phyloP scores from a whole-genome alignment of 164 flowering plant species.

The Protea cynaroides region DNA sequence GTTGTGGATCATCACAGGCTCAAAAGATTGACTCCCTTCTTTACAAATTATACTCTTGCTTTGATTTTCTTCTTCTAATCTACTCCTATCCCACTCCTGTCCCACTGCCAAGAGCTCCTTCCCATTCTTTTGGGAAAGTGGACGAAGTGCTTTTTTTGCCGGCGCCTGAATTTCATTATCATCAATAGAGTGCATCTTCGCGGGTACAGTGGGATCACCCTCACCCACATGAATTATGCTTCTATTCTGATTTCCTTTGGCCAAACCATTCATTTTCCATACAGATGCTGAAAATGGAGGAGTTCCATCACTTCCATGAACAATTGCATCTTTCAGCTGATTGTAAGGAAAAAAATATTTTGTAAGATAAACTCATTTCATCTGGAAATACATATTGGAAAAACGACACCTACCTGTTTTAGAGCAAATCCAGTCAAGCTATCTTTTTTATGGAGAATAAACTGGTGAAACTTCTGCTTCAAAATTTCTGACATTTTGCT shows the following conservation, averaged over 20 bases:
- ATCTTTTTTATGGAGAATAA: slow-evolving; percentile 46
- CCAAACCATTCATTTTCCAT: slow-evolving; percentile 33
- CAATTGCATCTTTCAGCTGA: slow-evolving; percentile 56
- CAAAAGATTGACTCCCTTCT: background rate
- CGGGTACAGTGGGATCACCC: slow-evolving; percentile 8
- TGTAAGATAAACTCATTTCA: background rate
- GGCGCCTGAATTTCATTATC: slow-evolving; percentile 8
- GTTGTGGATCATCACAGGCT: background rate
- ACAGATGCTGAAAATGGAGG: slow-evolving; percentile 29
- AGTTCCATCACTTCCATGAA: too few relatives aligned
- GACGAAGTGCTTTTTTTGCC: background rate
- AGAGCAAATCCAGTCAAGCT: slow-evolving; percentile 40
- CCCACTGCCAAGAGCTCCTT: too few relatives aligned
- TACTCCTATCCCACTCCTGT: too few relatives aligned
- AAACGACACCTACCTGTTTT: slow-evolving; percentile 31
- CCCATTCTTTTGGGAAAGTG: too few relatives aligned
- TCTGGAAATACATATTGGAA: background rate
- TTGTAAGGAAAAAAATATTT: slow-evolving; percentile 4
- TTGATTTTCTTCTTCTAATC: too few relatives aligned
- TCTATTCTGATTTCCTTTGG: slow-evolving; percentile 5
- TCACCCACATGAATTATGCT: slow-evolving; percentile 2
- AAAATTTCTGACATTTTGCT: slow-evolving; percentile 17
- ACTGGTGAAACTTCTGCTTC: slow-evolving; percentile 36
- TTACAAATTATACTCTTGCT: too few relatives aligned
- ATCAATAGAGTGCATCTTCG: slow-evolving; percentile 5